Evolutionary conservation across 163 green algal genomes (phyloP), one percentile per base, ranked within the genome.

Genomic region (Trebouxiophyceae sp.): DNA sequence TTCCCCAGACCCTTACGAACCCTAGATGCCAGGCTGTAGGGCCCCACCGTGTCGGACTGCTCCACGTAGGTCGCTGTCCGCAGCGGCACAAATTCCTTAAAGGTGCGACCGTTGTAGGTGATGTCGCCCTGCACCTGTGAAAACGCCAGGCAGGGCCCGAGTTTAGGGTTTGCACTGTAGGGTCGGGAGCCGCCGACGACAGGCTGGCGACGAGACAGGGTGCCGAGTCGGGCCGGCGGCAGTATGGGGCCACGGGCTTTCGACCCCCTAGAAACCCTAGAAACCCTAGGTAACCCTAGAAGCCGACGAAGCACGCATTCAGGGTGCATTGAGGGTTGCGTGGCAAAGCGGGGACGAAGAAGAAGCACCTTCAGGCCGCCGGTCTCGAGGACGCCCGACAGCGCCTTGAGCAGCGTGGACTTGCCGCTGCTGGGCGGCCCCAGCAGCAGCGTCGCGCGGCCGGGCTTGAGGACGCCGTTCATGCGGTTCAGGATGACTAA

Each of bases 401-500:
- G 39, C 3, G 56, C 58, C 44, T 77, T 77, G 23, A 77, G 66
- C 27, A 77, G 57, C 6, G 66, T 73, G 26, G 61, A 68, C 62
- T 77, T 77, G 23, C 71, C 71, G 19, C 65, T 69, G 45, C 75
- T 76, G 3, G 86, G 88, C 1, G 87, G 88, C 2, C 88, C 88
- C 68, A 95, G 81, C 69, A 95, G 75, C 62, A 95, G 76, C 2
- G 81, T 90, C 45, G 87, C 20, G 26, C 75, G 74, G 26, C 84
- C 83, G n/a, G 81, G 76, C 19, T 54, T 65, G 22, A 83, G n/a
- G 19, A 81, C 34, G 20, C 67, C 63, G 33, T 39, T 72, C 34
- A 69, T 26, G 32, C 68, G 45, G 55, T 73, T 67, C 26, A 77
- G 39, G 44, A 72, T 72, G 54, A 55, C 65, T 45, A 77, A 55